phyloP scores from a whole-genome alignment of 495 filamentous ascomycete species.

The Hypoxylon trugodes region DNA sequence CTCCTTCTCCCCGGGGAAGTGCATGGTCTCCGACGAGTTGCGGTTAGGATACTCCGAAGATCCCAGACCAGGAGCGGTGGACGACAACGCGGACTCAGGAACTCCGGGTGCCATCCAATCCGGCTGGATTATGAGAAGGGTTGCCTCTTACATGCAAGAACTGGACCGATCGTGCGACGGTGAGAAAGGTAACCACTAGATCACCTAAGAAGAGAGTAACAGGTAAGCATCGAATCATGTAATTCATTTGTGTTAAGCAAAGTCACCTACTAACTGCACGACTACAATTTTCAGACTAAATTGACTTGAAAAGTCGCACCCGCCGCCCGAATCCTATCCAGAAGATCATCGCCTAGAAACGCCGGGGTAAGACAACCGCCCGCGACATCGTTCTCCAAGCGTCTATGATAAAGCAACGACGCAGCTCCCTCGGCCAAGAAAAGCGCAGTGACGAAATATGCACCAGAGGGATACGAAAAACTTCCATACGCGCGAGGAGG shows the following conservation, averaged over 20 bases:
- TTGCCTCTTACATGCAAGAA: no score
- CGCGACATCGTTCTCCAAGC: background rate
- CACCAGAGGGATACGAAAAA: conserved; percentile 29
- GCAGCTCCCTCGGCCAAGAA: conserved; percentile 25
- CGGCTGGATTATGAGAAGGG: no score
- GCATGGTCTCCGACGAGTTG: no score
- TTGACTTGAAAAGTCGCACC: conserved; percentile 17
- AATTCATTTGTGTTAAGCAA: no score
- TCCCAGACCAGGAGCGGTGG: background rate
- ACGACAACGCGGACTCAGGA: background rate
- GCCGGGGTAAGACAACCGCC: conserved; percentile 35
- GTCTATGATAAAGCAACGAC: conserved; percentile 27
- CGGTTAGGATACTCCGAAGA: no score
- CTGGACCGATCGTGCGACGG: no score
- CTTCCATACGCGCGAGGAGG: conserved; percentile 23
- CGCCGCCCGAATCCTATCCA: conserved; percentile 13
- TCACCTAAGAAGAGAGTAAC: no score
- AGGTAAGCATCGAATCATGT: no score
- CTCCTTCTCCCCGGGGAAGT: no score
- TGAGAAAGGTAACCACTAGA: no score
- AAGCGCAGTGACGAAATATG: conserved; percentile 18
- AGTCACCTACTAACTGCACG: background rate
- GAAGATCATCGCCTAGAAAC: conserved; percentile 25
- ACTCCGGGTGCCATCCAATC: no score
- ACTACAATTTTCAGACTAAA: conserved; percentile 5